Percentiles rank a stretch among this genome's conserved stretches.
Conservation (phyloP, 768 basidiomycete genomes). For the Lactarius hatsudake region DNA sequence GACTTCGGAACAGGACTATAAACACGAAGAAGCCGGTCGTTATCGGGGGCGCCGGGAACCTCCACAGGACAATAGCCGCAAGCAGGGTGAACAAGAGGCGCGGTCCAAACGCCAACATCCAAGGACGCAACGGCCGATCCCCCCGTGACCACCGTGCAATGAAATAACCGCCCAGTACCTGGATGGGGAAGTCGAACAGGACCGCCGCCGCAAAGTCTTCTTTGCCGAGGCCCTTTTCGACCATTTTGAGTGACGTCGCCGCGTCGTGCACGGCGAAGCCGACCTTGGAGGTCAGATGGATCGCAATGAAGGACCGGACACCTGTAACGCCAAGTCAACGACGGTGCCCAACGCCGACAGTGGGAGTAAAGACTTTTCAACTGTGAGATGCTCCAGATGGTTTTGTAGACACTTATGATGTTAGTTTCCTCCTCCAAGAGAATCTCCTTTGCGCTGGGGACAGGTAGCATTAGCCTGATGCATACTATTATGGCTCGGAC, state of each 20-base stretch:
- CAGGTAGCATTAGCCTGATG: background rate
- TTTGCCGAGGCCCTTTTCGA: conserved; percentile 93
- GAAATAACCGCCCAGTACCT: conserved; percentile 90
- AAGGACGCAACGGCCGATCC: conserved; percentile 74
- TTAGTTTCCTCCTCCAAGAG: conserved; percentile 82
- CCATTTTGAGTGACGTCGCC: conserved; percentile 86
- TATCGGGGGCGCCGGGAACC: conserved; percentile 78
- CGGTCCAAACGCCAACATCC: conserved; percentile 91
- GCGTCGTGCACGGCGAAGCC: conserved; percentile 95
- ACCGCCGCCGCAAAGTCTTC: conserved; percentile 94
- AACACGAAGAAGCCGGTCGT: conserved; percentile 74
- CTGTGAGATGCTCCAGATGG: conserved; percentile 91
- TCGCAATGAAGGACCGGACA: conserved; percentile 78
- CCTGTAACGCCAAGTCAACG: conserved; percentile 48
- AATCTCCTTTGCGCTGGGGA: conserved; percentile 69
- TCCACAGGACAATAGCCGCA: conserved; percentile 74
- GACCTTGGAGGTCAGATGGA: conserved; percentile 90
- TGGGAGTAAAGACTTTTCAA: conserved; percentile 63
- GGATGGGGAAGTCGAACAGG: conserved; percentile 96
- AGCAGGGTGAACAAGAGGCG: conserved; percentile 70
- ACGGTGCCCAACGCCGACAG: background rate
- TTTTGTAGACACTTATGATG: conserved; percentile 83
- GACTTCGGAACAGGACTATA: conserved; percentile 75
- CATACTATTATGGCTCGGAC: background rate
- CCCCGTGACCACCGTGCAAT: conserved; percentile 90